Percentiles rank a stretch among this genome's conserved stretches.
Evolutionary conservation across 345 rosid genomes (phyloP).

Genomic region (Eucalyptus decipiens): DNA sequence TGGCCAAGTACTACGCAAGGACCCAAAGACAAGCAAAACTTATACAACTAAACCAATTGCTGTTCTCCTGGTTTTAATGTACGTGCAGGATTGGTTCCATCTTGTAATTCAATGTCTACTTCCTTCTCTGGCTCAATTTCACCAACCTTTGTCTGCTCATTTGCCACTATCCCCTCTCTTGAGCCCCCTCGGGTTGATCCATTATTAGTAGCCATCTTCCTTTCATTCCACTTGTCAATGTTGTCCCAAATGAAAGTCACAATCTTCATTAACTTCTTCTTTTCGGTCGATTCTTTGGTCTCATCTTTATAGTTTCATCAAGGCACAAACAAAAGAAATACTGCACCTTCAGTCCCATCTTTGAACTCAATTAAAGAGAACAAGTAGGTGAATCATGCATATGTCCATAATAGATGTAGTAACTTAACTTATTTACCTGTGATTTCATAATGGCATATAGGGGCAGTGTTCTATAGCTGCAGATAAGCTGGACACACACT

Average conservation of each 20-base stretch:
- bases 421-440: conserved; percentile 27
- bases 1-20: not conserved
- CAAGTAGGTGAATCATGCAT: not conserved
- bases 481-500: conserved; percentile 54
- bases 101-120: not conserved
- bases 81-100: not conserved
- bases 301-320: conserved; percentile 52
- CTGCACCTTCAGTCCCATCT: not conserved
- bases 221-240: conserved; percentile 18
- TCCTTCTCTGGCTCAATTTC: not conserved
- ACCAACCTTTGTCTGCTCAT: not conserved
- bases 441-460: conserved; percentile 67
- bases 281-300: conserved; percentile 26
- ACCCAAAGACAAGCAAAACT: not conserved
- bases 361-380: not conserved
- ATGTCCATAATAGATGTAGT: fast-evolving
- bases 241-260: conserved; percentile 61
- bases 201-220: conserved; percentile 16
- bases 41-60: not conserved
- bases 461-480: conserved; percentile 83
- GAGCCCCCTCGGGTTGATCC: not conserved
- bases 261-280: conserved; percentile 40
- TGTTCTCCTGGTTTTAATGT: not conserved
- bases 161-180: not conserved
- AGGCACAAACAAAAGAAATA: not conserved